Evolutionary conservation across 345 rosid genomes (phyloP).

Genomic region (Aquilaria yunnanensis): DNA sequence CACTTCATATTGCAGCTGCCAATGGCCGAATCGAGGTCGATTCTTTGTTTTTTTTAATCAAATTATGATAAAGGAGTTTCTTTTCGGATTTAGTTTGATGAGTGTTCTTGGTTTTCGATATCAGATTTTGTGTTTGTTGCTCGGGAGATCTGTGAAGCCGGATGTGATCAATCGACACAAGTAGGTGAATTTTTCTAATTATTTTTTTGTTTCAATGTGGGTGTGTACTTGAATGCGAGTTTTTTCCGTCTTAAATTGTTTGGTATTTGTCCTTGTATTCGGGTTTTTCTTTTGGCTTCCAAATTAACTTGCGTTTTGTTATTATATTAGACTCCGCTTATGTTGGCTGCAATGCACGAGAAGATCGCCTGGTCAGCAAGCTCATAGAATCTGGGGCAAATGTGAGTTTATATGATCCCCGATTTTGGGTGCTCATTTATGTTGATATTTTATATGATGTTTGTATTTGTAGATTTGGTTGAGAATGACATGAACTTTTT

Average conservation of each 20-base stretch:
- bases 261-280: no score
- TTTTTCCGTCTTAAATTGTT: no score
- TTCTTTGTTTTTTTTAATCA: no score
- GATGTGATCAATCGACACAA: no score
- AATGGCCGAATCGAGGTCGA: constrained; percentile 69
- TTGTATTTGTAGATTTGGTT: constrained; percentile 1
- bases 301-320: background rate
- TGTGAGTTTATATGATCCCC: constrained; percentile 35
- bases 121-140: no score
- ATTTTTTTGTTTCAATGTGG: no score
- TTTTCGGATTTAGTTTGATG: no score
- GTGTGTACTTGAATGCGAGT: no score
- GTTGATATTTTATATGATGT: background rate
- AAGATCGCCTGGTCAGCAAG: constrained; percentile 74
- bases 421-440: background rate
- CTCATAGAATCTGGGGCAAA: constrained; percentile 95
- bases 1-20: constrained; percentile 92
- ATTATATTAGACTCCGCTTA: constrained; percentile 74
- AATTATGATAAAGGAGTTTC: no score
- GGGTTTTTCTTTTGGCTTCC: background rate
- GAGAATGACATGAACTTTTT: constrained; percentile 1
- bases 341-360: constrained; percentile 98
- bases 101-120: no score
- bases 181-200: no score
- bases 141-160: no score